Evolutionary conservation across 1,284 basidiomycete genomes (phyloP), one percentile per base, ranked within the genome.

Genomic region (Sporisorium reilianum): DNA sequence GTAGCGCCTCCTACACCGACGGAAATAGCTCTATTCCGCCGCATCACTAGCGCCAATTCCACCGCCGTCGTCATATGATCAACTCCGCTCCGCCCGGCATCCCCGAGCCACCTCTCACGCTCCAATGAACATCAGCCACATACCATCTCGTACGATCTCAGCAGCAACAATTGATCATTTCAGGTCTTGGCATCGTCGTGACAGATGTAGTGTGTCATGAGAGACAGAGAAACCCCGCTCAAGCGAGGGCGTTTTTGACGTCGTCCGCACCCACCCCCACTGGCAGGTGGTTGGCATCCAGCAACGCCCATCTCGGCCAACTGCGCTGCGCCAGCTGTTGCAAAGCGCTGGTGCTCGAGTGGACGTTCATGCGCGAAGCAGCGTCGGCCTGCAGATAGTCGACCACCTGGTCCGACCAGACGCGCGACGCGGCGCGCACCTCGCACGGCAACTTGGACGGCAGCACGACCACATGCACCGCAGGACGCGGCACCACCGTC

Each of bases 401-500:
- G 32, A 53, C 61, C 34, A 72, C 46, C 26, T 67, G 65, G 38
- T 74, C 68, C 40, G 71, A 77, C 60, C 73, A 74, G 16, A 65
- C 65, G 23, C 81, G 76, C 9, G 75, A 61, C 11, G 74, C 60
- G 5, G 72, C 55, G 14, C 56, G 56, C 2, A 82, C 38, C 41
- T 82, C 81, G 30, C 53, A 20, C 16, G 81, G 81, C 8, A 76
- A 38, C 52, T 66, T 59, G 2, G 65, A 76, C 1, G 81, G 81
- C 10, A 76, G 65, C 12, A 78, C 63, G 23, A 82, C 48, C n/a
- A 80, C 74, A 53, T 81, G 80, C n/a, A 77, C 68, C 5, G 77
- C 72, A 8, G 76, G 64, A 22, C 66, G 63, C 5, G 62, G 64
- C 6, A 73, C 61, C 18, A 73, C 48, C 3, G 53, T 60, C 8